Evolutionary conservation across 208 protist genomes (phyloP), one percentile per base, ranked within the genome.

Genomic region (Acanthamoeba sp.): DNA sequence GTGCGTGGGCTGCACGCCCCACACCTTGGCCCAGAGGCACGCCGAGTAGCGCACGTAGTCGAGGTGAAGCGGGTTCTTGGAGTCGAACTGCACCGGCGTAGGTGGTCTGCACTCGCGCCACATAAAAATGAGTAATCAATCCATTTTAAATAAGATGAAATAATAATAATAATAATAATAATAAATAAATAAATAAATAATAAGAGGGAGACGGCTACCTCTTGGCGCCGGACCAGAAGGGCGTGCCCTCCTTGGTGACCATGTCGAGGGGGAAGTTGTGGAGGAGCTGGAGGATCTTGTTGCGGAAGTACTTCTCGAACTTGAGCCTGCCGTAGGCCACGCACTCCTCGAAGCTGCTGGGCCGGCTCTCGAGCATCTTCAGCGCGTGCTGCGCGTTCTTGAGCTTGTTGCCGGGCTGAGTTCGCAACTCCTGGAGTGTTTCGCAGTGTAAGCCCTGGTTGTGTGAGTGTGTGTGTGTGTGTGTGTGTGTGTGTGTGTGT

Each of bases 271-370:
- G 99, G 95, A 99, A 99, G 95, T 98, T 98, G 95, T 98, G 95
- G 45, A 99, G 97, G 12, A 99, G 96, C 95, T 99, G 98, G 45
- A 96, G 69, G 91, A 99, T 99, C 40, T 96, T 97, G 66, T 99
- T 96, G 95, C 97, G 96, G 96, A 99, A 99, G 62, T 98, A 97
- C 85, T 99, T 97, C 94, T 99, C 97, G 96, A 99, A 99, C 59
- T 98, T 95, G 10, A 97, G 90, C 34, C 98, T 97, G 24, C 99
- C 99, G 95, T 98, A 98, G 24, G 95, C 93, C 24, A 99, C 96
- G 95, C 99, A 99, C 94, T 99, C 98, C n/a, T 97, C 96, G n/a
- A 98, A 98, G 55, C 91, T 97, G n/a, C 27, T 59, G 57, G 36
- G 95, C 40, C 42, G 36, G 73, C 42, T 91, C 36, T 91, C 55